Percentiles rank a stretch among this genome's conserved stretches.
phyloP scores from a whole-genome alignment of 768 basidiomycete species.

The Mycena metata region DNA sequence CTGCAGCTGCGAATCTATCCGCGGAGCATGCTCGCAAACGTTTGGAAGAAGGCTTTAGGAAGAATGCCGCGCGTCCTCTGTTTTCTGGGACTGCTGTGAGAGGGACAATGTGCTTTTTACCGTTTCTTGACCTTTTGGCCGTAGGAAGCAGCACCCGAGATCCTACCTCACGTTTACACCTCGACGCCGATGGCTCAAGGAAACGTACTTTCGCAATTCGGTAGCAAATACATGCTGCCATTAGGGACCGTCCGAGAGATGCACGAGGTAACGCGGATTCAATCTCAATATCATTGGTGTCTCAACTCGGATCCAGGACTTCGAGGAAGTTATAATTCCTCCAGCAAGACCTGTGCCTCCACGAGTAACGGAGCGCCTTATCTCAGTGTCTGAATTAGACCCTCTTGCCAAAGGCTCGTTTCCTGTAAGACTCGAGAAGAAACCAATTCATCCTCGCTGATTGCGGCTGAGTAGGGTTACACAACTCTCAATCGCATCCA shows the following conservation, averaged over 20 bases:
- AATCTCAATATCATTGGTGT: background rate
- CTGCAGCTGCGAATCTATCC: conserved; percentile 47
- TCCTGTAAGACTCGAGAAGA: conserved; percentile 65
- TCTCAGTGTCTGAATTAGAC: conserved; percentile 81
- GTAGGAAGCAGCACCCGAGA: conserved; percentile 68
- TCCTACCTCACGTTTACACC: conserved; percentile 91
- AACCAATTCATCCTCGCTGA: background rate
- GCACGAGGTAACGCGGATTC: conserved; percentile 66
- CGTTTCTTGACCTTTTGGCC: conserved; percentile 10
- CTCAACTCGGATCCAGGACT: conserved; percentile 64
- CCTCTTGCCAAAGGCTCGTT: conserved; percentile 86
- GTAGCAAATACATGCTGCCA: conserved; percentile 86
- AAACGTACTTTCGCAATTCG: conserved; percentile 77
- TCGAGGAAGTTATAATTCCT: conserved; percentile 92
- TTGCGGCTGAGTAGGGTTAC: conserved; percentile 74
- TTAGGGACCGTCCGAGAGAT: conserved; percentile 80
- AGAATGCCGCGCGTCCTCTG: conserved; percentile 75
- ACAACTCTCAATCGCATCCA: conserved; percentile 92
- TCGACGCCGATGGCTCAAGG: conserved; percentile 70
- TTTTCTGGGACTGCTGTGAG: conserved; percentile 70
- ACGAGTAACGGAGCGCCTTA: conserved; percentile 75
- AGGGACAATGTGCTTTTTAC: background rate
- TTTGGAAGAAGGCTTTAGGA: conserved; percentile 70
- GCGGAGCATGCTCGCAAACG: conserved; percentile 67
- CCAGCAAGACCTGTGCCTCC: conserved; percentile 86